Conservation (phyloP, 1,284 basidiomycete genomes). For the Puccinia polysora region DNA sequence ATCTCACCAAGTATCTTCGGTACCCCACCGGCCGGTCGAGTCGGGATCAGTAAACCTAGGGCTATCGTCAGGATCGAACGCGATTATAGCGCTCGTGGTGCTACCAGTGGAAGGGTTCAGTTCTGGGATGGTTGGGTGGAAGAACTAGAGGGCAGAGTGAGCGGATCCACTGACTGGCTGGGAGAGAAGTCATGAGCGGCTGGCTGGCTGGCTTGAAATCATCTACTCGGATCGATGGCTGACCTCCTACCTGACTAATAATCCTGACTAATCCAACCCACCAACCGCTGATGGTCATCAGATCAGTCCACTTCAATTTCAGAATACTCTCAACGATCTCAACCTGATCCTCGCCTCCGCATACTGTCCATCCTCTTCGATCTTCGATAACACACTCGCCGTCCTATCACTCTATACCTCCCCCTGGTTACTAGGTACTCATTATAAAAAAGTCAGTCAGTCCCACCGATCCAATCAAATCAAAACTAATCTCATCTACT, state of each 20-base stretch:
- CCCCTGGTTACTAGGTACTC: constrained; percentile 61
- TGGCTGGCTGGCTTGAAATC: too few relatives aligned
- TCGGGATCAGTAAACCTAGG: constrained; percentile 45
- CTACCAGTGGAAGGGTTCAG: constrained; percentile 53
- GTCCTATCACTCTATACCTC: constrained; percentile 70
- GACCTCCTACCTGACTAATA: too few relatives aligned
- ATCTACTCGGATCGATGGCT: too few relatives aligned
- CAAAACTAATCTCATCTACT: background rate
- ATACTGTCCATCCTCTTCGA: constrained; percentile 63
- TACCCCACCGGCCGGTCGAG: constrained; percentile 9
- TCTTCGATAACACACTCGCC: constrained; percentile 66
- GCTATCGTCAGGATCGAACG: constrained; percentile 54
- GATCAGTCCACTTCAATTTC: constrained; percentile 75
- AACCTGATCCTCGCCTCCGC: constrained; percentile 75
- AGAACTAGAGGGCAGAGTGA: constrained; percentile 56
- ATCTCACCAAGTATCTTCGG: constrained; percentile 9
- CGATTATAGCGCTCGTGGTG: constrained; percentile 53
- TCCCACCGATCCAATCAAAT: background rate
- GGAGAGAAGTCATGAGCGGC: too few relatives aligned
- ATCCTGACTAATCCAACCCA: too few relatives aligned
- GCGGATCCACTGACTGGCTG: too few relatives aligned
- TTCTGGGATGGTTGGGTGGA: constrained; percentile 55
- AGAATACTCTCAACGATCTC: constrained; percentile 75
- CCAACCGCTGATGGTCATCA: constrained; percentile 58
- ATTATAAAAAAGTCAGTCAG: constrained; percentile 67